Percentiles rank a stretch among this genome's conserved stretches.
Evolutionary conservation across 2,329 filamentous ascomycete genomes (phyloP).

Genomic region (Coniochaeta pulveracea): DNA sequence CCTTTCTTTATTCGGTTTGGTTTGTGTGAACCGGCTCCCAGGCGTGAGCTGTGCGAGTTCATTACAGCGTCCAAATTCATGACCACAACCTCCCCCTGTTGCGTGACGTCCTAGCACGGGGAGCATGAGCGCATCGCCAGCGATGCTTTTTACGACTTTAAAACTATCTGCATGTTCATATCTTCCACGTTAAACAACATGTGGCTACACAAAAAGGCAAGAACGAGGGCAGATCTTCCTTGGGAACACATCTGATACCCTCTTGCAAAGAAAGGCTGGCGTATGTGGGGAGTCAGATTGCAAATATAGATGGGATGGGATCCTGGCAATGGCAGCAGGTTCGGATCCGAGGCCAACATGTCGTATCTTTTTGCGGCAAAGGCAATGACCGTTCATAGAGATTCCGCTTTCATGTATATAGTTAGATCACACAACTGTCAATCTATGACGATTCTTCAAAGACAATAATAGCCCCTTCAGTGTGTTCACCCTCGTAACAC

Average conservation of each 20-base stretch:
- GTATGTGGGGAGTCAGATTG: no score
- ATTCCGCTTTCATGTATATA: no score
- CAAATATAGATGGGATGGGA: no score
- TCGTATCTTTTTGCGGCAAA: no score
- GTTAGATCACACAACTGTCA: no score
- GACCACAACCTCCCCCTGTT: no score
- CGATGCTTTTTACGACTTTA: conserved; percentile 6
- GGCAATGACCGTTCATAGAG: no score
- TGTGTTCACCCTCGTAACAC: no score
- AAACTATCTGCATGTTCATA: conserved; percentile 4
- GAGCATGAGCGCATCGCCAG: conserved; percentile 5
- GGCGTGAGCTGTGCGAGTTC: conserved; percentile 6
- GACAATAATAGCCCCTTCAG: no score
- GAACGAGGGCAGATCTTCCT: background rate
- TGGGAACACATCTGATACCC: conserved; percentile 1
- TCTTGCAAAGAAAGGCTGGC: background rate
- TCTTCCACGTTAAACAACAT: conserved; percentile 2
- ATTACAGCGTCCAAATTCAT: background rate
- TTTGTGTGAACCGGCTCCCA: conserved; percentile 6
- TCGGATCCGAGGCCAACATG: no score
- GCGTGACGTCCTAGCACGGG: background rate
- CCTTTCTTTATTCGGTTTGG: conserved; percentile 7
- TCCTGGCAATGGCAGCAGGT: no score
- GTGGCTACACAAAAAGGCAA: conserved; percentile 3
- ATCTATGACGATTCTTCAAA: no score